Conservation (phyloP, 768 basidiomycete genomes). For the Trametes cinnabarina region DNA sequence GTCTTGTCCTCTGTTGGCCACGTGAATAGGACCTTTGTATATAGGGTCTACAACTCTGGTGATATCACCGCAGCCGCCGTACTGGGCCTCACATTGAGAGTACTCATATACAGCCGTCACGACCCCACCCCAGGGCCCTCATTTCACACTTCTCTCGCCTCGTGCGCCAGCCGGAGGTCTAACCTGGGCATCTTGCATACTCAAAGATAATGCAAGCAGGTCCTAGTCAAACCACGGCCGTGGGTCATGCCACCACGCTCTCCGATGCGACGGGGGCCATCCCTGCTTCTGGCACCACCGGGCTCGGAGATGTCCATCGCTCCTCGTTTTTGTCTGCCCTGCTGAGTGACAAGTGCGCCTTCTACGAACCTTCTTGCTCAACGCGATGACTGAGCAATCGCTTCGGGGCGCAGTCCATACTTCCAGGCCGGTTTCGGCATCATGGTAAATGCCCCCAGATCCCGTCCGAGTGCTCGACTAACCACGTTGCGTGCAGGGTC, state of each 20-base stretch:
- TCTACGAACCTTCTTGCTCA: background rate
- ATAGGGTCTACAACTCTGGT: too few relatives aligned
- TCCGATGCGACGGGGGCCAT: background rate
- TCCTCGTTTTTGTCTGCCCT: slow-evolving; percentile 21
- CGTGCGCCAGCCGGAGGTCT: background rate
- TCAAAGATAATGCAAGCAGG: background rate
- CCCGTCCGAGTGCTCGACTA: background rate
- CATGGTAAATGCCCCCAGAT: slow-evolving; percentile 58
- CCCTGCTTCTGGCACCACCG: background rate
- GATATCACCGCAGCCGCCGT: too few relatives aligned
- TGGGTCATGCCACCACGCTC: background rate
- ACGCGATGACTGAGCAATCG: slow-evolving; percentile 7
- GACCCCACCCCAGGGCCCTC: background rate
- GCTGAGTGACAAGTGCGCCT: slow-evolving; percentile 29
- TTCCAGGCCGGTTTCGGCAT: slow-evolving; percentile 98
- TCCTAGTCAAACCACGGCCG: background rate
- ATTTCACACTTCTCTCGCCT: background rate
- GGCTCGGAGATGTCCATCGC: background rate
- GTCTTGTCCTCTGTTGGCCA: too few relatives aligned
- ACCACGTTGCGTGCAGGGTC: slow-evolving; percentile 52
- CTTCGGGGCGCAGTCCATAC: slow-evolving; percentile 66
- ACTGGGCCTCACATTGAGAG: background rate
- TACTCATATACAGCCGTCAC: background rate
- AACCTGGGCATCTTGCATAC: background rate
- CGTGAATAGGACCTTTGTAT: too few relatives aligned